A percentile compares a stretch with the other conserved stretches of the same genome.
Conservation (phyloP, 306 rosid species). For the Cucurbita moschata region DNA sequence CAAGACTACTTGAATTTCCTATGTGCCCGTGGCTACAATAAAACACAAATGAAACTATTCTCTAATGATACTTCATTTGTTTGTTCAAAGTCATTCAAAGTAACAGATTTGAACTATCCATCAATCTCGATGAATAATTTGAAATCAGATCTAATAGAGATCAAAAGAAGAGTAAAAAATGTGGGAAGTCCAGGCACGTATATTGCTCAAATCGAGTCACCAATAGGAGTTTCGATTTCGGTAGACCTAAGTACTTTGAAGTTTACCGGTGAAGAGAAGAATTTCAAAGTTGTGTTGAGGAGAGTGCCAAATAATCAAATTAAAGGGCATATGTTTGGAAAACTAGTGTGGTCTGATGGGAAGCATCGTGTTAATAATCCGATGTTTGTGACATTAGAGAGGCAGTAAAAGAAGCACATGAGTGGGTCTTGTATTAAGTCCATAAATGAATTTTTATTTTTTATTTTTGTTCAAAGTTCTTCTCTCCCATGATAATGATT, state of each 20-base stretch:
- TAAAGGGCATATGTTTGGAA: too few species aligned
- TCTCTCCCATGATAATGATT: too few species aligned
- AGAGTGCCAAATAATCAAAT: too few species aligned
- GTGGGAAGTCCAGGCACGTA: conserved; percentile 30
- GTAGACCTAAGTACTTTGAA: conserved; percentile 14
- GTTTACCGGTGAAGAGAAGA: background rate
- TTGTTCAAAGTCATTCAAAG: conserved; percentile 17
- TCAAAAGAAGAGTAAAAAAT: conserved; percentile 24
- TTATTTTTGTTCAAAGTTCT: too few species aligned
- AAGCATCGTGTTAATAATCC: too few species aligned
- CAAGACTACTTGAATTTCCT: conserved; percentile 38
- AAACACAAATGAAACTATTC: conserved; percentile 7
- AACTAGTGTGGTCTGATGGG: too few species aligned
- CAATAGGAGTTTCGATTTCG: conserved; percentile 10
- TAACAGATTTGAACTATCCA: conserved; percentile 37
- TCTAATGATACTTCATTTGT: background rate
- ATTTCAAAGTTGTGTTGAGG: too few species aligned
- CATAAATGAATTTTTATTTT: too few species aligned
- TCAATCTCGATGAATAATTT: conserved; percentile 9
- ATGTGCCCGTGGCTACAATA: conserved; percentile 25
- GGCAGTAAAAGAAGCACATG: too few species aligned
- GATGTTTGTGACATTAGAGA: too few species aligned
- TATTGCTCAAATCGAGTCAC: background rate
- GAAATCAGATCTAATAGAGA: background rate
- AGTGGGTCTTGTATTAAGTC: too few species aligned